These are phyloP conservation scores for Populus hybrid DNA, from an alignment of 441 rosid species.

Conservation along the genomic window DNA sequence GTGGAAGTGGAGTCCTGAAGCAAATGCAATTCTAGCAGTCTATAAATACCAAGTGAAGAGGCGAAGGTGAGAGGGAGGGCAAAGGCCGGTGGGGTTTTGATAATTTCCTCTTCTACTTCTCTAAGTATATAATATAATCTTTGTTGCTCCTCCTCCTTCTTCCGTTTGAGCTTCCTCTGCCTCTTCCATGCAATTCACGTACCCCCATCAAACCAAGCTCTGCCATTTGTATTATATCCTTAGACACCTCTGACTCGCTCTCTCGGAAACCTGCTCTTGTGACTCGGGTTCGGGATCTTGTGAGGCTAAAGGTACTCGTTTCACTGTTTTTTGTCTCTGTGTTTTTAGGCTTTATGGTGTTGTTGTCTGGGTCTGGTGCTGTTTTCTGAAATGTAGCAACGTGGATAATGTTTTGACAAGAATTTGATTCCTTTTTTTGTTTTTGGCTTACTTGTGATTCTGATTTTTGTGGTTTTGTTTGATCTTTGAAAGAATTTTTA, in stretches of 20 bases:
- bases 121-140: neutral
- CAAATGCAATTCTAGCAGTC: too few relatives aligned
- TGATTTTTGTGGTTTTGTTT: neutral
- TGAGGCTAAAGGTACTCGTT: neutral
- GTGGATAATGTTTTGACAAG: neutral
- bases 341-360: neutral
- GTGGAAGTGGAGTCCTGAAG: too few relatives aligned
- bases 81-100: neutral
- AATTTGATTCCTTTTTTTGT: too few relatives aligned
- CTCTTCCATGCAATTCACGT: neutral
- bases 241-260: constrained; percentile 2
- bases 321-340: neutral
- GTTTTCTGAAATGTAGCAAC: neutral
- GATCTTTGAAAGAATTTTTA: too few relatives aligned
- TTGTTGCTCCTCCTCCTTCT: neutral
- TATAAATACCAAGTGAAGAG: neutral
- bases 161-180: neutral
- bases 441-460: neutral
- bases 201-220: neutral
- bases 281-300: neutral
- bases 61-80: too few relatives aligned
- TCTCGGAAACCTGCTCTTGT: constrained; percentile 10
- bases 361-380: constrained; percentile 15
- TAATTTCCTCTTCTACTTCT: neutral
- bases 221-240: constrained; percentile 13